Evolutionary conservation across 2,329 filamentous ascomycete genomes (phyloP), one percentile per base, ranked within the genome.

Genomic region (Ceratocystis ficicola): DNA sequence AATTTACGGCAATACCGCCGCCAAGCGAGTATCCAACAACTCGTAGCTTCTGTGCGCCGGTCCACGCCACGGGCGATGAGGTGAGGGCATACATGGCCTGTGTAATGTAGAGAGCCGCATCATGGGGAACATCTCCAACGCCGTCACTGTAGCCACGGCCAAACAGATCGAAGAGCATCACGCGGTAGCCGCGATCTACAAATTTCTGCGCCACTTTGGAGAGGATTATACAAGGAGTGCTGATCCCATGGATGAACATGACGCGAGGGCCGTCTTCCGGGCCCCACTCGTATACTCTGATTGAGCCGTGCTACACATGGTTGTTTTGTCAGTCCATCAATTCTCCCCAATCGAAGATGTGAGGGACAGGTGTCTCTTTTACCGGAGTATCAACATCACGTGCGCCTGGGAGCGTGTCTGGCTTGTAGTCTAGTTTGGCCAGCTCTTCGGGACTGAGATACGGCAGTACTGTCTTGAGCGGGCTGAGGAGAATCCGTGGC

Each of bases 271-370:
- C 90, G 65, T 83, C 75, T 63, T 85, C 80, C 0, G 89, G 87
- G 1, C 90, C 90, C 76, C 87, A 95, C 77, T 95, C 90, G 73
- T 94, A 94, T 25, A 89, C 86, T 46, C 88, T 80, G 65, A 91
- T 85, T 44, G 79, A 84, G 62, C 90, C 90, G 73, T 90, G 92
- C 72, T 83, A 7, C 3, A 20, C n/a, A 12, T 4, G 30, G 25
- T 65, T 17, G 63, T n/a, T 25, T 7, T 30, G 41, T 57, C 3
- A 52, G 5, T 62, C 1, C 17, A 4, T 59, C 15, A 32, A 32
- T 36, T n/a, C 12, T 6, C 25, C 30, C 15, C 10, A 36, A 5
- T 25, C 5, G 32, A 15, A 28, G 7, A 15, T 4, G 17, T 32
- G 15, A 59, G 25, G 55, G 55, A 22, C 8, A n/a, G 15, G 28